phyloP scores from a whole-genome alignment of 495 filamentous ascomycete species.

The Penicillium chermesinum region DNA sequence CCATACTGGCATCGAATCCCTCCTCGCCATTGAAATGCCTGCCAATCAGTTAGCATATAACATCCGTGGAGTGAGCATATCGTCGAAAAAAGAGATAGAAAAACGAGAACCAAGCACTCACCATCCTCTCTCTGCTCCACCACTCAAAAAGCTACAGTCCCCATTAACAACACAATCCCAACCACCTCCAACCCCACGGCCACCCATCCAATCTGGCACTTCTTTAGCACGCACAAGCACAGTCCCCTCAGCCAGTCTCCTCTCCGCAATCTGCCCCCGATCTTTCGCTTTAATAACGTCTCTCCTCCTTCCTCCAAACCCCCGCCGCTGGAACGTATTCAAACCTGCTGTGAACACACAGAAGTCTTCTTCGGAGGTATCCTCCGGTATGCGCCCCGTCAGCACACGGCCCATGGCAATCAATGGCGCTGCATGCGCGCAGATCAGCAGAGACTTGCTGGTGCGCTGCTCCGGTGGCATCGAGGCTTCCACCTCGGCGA shows the following conservation, averaged over 20 bases:
- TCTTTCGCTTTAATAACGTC: neutral
- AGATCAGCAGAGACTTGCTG: conserved; percentile 66
- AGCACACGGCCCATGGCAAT: conserved; percentile 79
- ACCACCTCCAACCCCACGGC: conserved; percentile 67
- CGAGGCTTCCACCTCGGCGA: conserved; percentile 27
- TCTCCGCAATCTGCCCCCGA: neutral
- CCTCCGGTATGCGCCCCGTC: conserved; percentile 68
- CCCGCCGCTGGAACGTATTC: conserved; percentile 51
- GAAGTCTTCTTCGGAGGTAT: conserved; percentile 70
- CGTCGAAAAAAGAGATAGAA: no score
- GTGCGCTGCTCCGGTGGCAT: conserved; percentile 18
- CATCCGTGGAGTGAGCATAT: no score
- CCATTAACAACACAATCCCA: conserved; percentile 79
- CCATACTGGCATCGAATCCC: conserved; percentile 53
- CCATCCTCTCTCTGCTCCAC: conserved; percentile 87
- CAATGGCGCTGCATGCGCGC: conserved; percentile 84
- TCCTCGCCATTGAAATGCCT: conserved; percentile 78
- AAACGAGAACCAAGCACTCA: conserved; percentile 41
- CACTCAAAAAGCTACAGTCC: conserved; percentile 72
- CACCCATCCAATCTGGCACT: conserved; percentile 55
- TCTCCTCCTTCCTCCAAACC: neutral
- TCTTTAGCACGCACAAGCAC: conserved; percentile 13
- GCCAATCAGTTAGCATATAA: conserved; percentile 10
- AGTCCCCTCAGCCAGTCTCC: conserved; percentile 29
- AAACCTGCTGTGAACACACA: conserved; percentile 79